Conservation (phyloP, 306 rosid species). For the Cajanus cajan region DNA sequence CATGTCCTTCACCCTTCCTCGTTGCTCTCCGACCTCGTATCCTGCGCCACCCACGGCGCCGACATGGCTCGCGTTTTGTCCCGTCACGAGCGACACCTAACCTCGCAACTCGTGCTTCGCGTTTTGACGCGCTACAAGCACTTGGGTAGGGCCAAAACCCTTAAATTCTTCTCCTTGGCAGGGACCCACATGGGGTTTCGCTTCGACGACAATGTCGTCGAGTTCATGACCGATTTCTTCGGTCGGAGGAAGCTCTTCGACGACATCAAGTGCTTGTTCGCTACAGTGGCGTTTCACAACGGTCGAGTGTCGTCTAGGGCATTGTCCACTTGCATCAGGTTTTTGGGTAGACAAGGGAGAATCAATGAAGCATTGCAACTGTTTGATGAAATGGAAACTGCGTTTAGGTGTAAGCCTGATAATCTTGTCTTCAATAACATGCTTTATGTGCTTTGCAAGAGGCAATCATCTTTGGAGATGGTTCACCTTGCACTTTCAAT, state of each 20-base stretch:
- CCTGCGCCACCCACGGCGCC: conserved; percentile 11
- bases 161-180: conserved; percentile 69
- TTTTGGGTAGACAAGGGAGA: conserved; percentile 76
- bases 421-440: conserved; percentile 63
- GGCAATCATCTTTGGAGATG: conserved; percentile 52
- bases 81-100: conserved; percentile 33
- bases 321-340: conserved; percentile 62
- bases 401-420: conserved; percentile 62
- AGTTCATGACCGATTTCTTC: conserved; percentile 71
- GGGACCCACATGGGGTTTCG: conserved; percentile 58
- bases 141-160: conserved; percentile 60
- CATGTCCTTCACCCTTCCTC: conserved; percentile 36
- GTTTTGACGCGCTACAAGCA: conserved; percentile 55
- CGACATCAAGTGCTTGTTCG: conserved; percentile 64
- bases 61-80: conserved; percentile 42
- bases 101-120: conserved; percentile 53
- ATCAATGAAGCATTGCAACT: conserved; percentile 53
- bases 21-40: conserved; percentile 39
- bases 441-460: conserved; percentile 77
- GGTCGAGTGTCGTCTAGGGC: conserved; percentile 55
- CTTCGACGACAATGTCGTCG: conserved; percentile 58
- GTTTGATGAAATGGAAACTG: conserved; percentile 63
- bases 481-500: conserved; percentile 53
- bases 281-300: conserved; percentile 42
- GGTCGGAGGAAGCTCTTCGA: conserved; percentile 79